Evolutionary conservation across 108 stramenopile species (phyloP).

Genomic region (Schizochytrium sp.): DNA sequence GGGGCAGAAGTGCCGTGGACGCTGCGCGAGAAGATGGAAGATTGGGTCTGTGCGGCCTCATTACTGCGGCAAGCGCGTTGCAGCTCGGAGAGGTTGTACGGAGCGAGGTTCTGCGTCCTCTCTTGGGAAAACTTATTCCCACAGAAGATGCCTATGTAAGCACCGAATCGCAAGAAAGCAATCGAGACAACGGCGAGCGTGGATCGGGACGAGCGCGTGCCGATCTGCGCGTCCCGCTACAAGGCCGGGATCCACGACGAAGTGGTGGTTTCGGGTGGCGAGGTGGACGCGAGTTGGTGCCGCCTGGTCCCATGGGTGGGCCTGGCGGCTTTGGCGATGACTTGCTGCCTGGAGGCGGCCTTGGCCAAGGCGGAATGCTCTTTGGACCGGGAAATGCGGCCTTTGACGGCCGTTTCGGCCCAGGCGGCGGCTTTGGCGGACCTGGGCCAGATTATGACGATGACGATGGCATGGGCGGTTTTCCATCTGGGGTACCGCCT

Average conservation of each 20-base stretch:
- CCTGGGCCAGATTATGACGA: not conserved
- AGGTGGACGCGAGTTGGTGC: not conserved
- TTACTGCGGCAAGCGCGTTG: not conserved
- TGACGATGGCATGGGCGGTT: not conserved
- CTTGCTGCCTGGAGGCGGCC: not conserved
- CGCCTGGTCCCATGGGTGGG: not conserved
- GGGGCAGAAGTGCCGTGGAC: not conserved
- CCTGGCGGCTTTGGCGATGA: not conserved
- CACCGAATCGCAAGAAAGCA: not conserved
- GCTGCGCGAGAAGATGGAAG: not conserved
- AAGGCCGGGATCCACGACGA: too few species aligned
- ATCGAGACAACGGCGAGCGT: not conserved
- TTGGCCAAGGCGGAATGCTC: not conserved
- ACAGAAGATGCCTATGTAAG: not conserved
- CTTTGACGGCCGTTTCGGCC: not conserved
- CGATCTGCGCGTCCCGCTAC: too few species aligned
- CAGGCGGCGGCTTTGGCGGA: not conserved
- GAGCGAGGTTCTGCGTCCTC: not conserved
- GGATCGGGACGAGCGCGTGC: not conserved
- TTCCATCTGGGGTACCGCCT: not conserved
- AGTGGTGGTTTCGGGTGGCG: too few species aligned
- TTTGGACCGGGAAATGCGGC: conserved; percentile 4
- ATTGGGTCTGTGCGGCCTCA: not conserved
- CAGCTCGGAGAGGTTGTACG: not conserved
- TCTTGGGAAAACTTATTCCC: not conserved